These are phyloP conservation scores for Obelidium mucronatum DNA, from an alignment of 192 early-diverging fungal species.

Conservation along the genomic window DNA sequence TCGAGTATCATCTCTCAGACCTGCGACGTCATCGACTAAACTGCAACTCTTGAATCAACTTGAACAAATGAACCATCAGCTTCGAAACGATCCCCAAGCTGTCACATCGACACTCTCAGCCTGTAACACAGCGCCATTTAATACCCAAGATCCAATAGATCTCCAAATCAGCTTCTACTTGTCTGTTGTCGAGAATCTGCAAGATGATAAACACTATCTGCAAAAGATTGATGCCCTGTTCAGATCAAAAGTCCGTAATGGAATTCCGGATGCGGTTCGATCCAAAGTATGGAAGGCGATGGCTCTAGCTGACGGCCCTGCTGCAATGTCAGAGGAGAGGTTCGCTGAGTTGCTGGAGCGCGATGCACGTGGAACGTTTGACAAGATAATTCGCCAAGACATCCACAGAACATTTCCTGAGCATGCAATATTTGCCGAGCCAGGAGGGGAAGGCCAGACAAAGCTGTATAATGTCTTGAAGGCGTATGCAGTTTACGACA, in stretches of 20 bases:
- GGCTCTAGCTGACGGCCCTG: conserved; percentile 76
- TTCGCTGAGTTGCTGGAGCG: conserved; percentile 72
- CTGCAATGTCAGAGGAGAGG: conserved; percentile 60
- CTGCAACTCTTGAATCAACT: conserved; percentile 33
- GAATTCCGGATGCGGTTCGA: conserved; percentile 83
- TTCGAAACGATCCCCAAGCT: conserved; percentile 45
- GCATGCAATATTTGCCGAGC: conserved; percentile 77
- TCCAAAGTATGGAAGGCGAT: conserved; percentile 89
- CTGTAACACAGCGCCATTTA: conserved; percentile 10
- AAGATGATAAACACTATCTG: conserved; percentile 16
- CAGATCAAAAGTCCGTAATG: conserved; percentile 74
- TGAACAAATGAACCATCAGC: conserved; percentile 42
- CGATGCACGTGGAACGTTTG: conserved; percentile 44
- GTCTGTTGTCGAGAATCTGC: conserved; percentile 36
- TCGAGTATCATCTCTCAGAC: conserved; percentile 9
- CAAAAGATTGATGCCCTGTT: conserved; percentile 47
- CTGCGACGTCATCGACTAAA: neutral
- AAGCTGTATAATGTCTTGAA: conserved; percentile 86
- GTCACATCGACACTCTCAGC: conserved; percentile 30
- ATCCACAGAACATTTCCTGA: conserved; percentile 84
- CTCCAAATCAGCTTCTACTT: conserved; percentile 43
- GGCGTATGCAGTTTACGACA: conserved; percentile 89
- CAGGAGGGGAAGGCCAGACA: conserved; percentile 82
- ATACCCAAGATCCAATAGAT: neutral
- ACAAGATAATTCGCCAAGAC: conserved; percentile 37